phyloP scores from a whole-genome alignment of 2,329 filamentous ascomycete genomes.

The Fusarium floridanum region DNA sequence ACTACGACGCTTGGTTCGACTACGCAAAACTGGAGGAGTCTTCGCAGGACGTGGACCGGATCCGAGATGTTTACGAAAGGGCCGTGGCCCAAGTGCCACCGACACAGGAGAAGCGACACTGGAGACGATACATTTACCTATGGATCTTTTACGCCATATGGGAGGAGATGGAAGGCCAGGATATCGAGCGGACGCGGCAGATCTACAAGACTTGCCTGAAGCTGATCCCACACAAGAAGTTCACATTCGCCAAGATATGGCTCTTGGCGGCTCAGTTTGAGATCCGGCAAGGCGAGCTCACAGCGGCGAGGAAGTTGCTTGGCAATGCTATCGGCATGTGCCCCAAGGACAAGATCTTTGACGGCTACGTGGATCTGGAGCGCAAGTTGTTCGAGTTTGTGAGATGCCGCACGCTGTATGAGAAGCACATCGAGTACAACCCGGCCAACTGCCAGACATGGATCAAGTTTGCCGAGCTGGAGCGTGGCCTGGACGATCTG shows the following conservation, averaged over 20 bases:
- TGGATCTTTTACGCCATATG: conserved; percentile 98
- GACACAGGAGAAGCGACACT: conserved; percentile 96
- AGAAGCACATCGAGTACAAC: conserved; percentile 95
- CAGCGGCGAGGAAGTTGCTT: conserved; percentile 86
- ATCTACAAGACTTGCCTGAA: conserved; percentile 92
- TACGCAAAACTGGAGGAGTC: conserved; percentile 92
- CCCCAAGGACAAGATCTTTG: conserved; percentile 95
- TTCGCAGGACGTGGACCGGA: conserved; percentile 82
- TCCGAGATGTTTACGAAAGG: conserved; percentile 93
- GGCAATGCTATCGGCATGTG: conserved; percentile 93
- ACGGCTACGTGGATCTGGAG: conserved; percentile 93
- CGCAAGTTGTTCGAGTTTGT: conserved; percentile 94
- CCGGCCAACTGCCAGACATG: conserved; percentile 91
- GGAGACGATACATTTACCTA: conserved; percentile 96
- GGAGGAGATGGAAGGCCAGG: conserved; percentile 89
- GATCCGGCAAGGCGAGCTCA: conserved; percentile 85
- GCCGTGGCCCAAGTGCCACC: conserved; percentile 96
- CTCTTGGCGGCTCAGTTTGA: conserved; percentile 94
- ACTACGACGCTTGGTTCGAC: conserved; percentile 98
- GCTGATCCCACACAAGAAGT: conserved; percentile 93
- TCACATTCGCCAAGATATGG: conserved; percentile 98
- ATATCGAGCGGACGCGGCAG: conserved; percentile 82
- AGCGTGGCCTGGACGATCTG: conserved; percentile 89
- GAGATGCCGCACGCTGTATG: conserved; percentile 89
- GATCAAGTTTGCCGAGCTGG: conserved; percentile 96